Percentiles rank a stretch among this genome's conserved stretches.
Evolutionary conservation across 2,329 filamentous ascomycete species (phyloP).

Genomic region (Neonectria hederae): DNA sequence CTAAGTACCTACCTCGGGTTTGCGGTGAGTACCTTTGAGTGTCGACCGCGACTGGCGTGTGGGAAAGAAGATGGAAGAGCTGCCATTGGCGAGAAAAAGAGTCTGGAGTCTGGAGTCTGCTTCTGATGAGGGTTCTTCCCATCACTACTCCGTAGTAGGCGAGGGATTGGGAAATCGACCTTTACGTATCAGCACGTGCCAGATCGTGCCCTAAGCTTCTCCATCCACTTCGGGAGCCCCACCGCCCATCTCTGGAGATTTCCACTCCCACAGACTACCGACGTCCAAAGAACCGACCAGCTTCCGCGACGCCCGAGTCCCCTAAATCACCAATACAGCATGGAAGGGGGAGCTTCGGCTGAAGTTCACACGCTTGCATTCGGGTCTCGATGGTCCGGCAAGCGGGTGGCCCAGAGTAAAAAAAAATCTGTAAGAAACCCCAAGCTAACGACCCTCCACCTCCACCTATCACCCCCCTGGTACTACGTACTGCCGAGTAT

Average conservation of each 20-base stretch:
- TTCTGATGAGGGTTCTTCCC: not conserved
- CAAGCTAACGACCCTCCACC: too few relatives aligned
- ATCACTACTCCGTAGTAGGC: not conserved
- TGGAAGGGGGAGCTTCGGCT: not conserved
- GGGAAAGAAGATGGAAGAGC: not conserved
- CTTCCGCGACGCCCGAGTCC: not conserved
- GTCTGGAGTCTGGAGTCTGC: not conserved
- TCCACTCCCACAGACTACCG: constrained; percentile 5
- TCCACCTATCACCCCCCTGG: too few relatives aligned
- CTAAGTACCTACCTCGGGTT: constrained; percentile 14
- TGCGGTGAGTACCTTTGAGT: not conserved
- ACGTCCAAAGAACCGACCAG: constrained; percentile 1
- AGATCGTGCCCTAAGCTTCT: constrained; percentile 27
- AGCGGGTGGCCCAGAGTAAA: too few relatives aligned
- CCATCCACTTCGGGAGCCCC: constrained; percentile 21
- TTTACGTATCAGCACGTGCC: constrained; percentile 38
- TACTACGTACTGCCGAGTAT: not conserved
- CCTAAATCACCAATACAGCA: not conserved
- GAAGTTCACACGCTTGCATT: not conserved
- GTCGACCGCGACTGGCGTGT: constrained; percentile 22
- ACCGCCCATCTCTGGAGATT: not conserved
- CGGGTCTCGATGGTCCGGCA: not conserved
- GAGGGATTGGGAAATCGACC: constrained; percentile 32
- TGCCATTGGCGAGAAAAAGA: constrained; percentile 2
- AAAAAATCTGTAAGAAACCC: too few relatives aligned